Percentiles rank a stretch among this genome's conserved stretches.
Evolutionary conservation across 106 monocot species (phyloP).

Genomic region (Phalaenopsis equestris): DNA sequence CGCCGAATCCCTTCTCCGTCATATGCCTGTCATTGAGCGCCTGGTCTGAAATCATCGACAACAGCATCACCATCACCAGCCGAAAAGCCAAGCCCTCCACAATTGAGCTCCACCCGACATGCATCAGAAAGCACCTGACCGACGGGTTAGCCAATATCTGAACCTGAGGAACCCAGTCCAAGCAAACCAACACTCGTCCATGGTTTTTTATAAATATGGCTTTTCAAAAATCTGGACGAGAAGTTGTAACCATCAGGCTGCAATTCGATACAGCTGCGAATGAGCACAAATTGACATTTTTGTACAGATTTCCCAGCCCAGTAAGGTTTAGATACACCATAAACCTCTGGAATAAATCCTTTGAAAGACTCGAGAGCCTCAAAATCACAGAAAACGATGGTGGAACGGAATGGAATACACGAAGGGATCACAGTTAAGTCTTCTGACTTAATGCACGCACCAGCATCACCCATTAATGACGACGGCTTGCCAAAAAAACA

Average conservation of each 20-base stretch:
- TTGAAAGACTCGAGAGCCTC: background rate
- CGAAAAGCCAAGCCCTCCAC: conserved; percentile 16
- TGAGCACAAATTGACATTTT: background rate
- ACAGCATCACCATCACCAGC: conserved; percentile 23
- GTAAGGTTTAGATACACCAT: background rate
- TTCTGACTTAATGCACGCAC: background rate
- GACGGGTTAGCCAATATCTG: conserved; percentile 11
- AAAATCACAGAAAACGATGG: background rate
- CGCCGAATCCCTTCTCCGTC: conserved; percentile 24
- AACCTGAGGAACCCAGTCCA: conserved; percentile 13
- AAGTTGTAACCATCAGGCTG: conserved; percentile 7
- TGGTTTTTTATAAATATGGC: background rate
- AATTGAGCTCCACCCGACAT: conserved; percentile 8
- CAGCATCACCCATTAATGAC: background rate
- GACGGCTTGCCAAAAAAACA: conserved; percentile 18
- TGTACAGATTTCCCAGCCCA: background rate
- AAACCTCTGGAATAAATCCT: no score
- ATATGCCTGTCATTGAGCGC: conserved; percentile 37
- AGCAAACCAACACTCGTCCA: background rate
- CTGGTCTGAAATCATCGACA: conserved; percentile 40
- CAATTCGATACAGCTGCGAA: conserved; percentile 6
- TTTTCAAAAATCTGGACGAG: background rate
- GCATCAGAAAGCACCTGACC: conserved; percentile 2
- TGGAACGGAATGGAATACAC: conserved; percentile 5
- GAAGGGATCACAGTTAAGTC: conserved; percentile 6